Percentiles rank a stretch among this genome's conserved stretches.
Evolutionary conservation across 2,329 filamentous ascomycete species (phyloP).

Genomic region (Xylariaceae sp.): DNA sequence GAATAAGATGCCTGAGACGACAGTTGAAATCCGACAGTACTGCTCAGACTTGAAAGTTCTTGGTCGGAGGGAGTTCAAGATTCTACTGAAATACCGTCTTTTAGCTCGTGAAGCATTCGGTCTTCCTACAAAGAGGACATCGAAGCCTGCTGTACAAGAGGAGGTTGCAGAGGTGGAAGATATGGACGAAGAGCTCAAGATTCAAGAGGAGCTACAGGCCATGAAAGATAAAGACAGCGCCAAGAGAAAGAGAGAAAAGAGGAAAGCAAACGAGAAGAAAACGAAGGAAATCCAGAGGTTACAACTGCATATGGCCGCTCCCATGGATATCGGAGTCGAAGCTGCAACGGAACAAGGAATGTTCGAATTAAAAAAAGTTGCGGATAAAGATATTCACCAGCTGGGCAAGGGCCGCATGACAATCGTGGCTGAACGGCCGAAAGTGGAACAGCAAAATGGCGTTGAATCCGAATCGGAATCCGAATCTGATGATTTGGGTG

Average conservation of each 20-base stretch:
- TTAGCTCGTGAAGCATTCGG: constrained; percentile 89
- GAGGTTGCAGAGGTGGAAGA: constrained; percentile 80
- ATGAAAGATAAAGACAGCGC: constrained; percentile 76
- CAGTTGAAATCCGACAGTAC: constrained; percentile 72
- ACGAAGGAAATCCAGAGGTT: constrained; percentile 92
- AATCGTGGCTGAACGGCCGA: constrained; percentile 56
- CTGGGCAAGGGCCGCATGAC: constrained; percentile 79
- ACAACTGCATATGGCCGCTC: constrained; percentile 95
- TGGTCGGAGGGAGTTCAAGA: constrained; percentile 91
- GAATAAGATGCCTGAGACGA: constrained; percentile 82
- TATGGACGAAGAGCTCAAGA: constrained; percentile 92
- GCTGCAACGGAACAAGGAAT: constrained; percentile 78
- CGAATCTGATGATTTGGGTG: constrained; percentile 74
- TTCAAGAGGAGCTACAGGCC: constrained; percentile 82
- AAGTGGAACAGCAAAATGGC: constrained; percentile 60
- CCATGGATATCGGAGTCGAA: constrained; percentile 93
- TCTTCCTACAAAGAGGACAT: constrained; percentile 70
- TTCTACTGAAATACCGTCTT: constrained; percentile 83
- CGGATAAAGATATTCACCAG: constrained; percentile 66
- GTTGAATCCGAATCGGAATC: constrained; percentile 55
- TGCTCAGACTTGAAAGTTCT: constrained; percentile 86
- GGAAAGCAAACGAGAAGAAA: constrained; percentile 89
- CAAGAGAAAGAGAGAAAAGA: constrained; percentile 77
- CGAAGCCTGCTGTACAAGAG: constrained; percentile 45
- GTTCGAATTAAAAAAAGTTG: constrained; percentile 80